These are phyloP conservation scores for Solanum chiquidenum DNA, from an alignment of 257 asterid genomes.

Conservation along the genomic window DNA sequence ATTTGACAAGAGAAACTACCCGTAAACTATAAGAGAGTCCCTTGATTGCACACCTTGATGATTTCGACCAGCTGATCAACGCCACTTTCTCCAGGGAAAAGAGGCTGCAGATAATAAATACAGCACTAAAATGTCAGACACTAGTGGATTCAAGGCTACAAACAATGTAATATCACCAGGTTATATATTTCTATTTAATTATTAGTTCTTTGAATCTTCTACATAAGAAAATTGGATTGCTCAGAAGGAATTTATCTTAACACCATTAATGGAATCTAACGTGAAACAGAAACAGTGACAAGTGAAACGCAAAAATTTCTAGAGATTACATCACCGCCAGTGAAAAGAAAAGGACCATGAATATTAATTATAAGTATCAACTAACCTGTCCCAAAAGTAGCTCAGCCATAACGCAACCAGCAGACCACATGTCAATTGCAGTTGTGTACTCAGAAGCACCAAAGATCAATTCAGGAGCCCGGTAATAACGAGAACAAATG, in stretches of 20 bases:
- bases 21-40: neutral
- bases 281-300: neutral
- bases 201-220: neutral
- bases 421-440: constrained; percentile 96
- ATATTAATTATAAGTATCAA: neutral
- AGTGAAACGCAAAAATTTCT: neutral
- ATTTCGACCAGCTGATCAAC: constrained; percentile 87
- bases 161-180: neutral
- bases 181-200: neutral
- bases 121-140: neutral
- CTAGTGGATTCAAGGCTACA: neutral
- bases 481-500: constrained; percentile 87
- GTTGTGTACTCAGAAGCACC: constrained; percentile 90
- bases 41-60: constrained; percentile 41
- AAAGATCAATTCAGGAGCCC: constrained; percentile 92
- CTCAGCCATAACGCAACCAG: constrained; percentile 95
- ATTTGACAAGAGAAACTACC: neutral
- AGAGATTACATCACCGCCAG: neutral
- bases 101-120: constrained; percentile 44
- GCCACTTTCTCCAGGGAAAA: constrained; percentile 91
- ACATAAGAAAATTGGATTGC: neutral
- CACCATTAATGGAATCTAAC: neutral
- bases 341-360: neutral
- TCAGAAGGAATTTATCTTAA: neutral
- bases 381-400: constrained; percentile 81